Base-by-base conservation (phyloP, 2,329 filamentous ascomycete species). In the Phialocephala sp. region DNA sequence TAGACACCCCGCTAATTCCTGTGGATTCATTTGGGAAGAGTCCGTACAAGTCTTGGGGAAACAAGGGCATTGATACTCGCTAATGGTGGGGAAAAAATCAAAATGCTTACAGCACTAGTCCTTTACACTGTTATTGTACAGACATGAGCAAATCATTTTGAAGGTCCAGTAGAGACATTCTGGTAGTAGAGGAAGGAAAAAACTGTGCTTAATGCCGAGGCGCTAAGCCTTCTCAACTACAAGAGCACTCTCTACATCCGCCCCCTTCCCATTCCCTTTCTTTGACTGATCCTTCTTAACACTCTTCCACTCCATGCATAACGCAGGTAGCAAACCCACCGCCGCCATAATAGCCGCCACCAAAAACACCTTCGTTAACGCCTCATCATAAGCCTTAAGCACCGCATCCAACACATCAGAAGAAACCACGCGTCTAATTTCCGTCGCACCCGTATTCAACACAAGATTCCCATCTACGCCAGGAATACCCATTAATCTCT, bases 221-320 rank as follows among this genome's bases (percentile, higher is more conserved):
- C 27, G 3, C 37, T 41, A 41, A 12, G 37, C 37, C 37, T 41
- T 41, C 37, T 41, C 37, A 41, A 41, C 37, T 18, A 41, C 37
- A 41, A 8, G 37, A 41, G 37, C 37, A 41, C 37, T 41, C 37
- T 41, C 37, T 8, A 41, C 37, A 41, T 41, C 37, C 37, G 37
- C 37, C 11, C 37, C 37, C 37, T 41, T 41, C 9, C 37, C 37
- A 12, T 41, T 41, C 37, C 37, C 37, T 41, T 41, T 41, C 37
- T 41, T 41, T 8, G 11, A 3, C 37, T 2, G 37, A 12, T 41
- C 9, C n/a, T 45, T 45, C 15, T 45, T 20, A 54, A 54, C 32
- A 12, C 24, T 54, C 50, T 54, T 54, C 50, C 50, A 32, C 50
- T 54, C 50, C 50, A 54, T 14, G 9, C 50, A 12, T 5, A 54